Evolutionary conservation across 2,329 filamentous ascomycete genomes (phyloP).

Genomic region (Trichoderma afroharzianum): DNA sequence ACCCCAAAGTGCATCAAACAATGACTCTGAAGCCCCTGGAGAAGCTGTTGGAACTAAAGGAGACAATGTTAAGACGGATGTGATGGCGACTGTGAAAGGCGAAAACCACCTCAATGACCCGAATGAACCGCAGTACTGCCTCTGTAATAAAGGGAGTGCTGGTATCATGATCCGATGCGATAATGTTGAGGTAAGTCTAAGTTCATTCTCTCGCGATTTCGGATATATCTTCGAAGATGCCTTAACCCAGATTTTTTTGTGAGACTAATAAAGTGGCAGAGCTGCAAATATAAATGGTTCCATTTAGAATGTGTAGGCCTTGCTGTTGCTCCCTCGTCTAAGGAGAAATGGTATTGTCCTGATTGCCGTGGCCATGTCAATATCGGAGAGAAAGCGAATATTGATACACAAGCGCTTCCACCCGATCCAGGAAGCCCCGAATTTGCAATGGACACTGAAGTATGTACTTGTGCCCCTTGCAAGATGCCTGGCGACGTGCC

Average conservation of each 20-base stretch:
- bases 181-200: not conserved
- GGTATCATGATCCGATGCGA: not conserved
- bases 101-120: not conserved
- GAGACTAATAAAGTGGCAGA: not conserved
- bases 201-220: too few relatives aligned
- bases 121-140: not conserved
- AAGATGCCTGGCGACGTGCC: not conserved
- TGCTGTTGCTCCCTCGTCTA: not conserved
- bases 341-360: not conserved
- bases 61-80: not conserved
- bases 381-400: not conserved
- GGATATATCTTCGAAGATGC: not conserved
- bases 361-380: not conserved
- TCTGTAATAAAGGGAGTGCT: not conserved
- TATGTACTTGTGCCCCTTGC: constrained; percentile 35
- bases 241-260: too few relatives aligned
- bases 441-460: constrained; percentile 96
- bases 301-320: not conserved
- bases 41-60: not conserved
- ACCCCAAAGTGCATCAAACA: not conserved
- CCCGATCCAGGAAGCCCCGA: constrained; percentile 90
- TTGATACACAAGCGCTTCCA: constrained; percentile 49
- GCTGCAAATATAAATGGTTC: not conserved
- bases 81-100: not conserved
- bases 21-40: rapidly evolving